Percentiles rank a stretch among this genome's conserved stretches.
Conservation (phyloP, 192 early-diverging fungal species). For the Coemansia sp. region DNA sequence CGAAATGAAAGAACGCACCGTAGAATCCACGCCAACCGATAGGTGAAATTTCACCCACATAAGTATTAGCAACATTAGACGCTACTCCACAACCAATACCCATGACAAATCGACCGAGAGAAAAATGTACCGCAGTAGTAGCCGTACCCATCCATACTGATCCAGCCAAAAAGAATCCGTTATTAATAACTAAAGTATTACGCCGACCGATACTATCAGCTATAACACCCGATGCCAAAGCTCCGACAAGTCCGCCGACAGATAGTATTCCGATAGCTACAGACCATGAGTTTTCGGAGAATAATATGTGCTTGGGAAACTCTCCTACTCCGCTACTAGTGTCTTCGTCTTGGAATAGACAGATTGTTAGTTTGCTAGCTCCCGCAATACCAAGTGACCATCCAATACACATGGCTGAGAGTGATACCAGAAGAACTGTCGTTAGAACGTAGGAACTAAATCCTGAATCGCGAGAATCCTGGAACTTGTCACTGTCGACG, state of each 20-base stretch:
- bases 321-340: constrained; percentile 2
- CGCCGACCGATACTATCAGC: constrained; percentile 61
- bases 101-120: constrained; percentile 67
- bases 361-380: constrained; percentile 40
- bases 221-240: constrained; percentile 55
- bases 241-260: constrained; percentile 66
- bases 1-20: constrained; percentile 70
- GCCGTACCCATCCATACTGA: constrained; percentile 62
- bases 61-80: constrained; percentile 58
- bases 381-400: constrained; percentile 42
- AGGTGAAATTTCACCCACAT: constrained; percentile 74
- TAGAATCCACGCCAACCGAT: constrained; percentile 64
- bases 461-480: constrained; percentile 43
- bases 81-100: constrained; percentile 70
- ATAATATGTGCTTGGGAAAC: constrained; percentile 30
- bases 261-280: constrained; percentile 54
- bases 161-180: constrained; percentile 67
- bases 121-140: constrained; percentile 59
- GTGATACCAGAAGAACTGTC: constrained; percentile 35
- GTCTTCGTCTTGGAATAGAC: constrained; percentile 19
- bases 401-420: constrained; percentile 41
- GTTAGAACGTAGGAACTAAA: constrained; percentile 45
- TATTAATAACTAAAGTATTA: constrained; percentile 64
- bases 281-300: constrained; percentile 48
- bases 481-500: constrained; percentile 45